Evolutionary conservation across 768 basidiomycete genomes (phyloP).

Genomic region (Tulasnella sp.): DNA sequence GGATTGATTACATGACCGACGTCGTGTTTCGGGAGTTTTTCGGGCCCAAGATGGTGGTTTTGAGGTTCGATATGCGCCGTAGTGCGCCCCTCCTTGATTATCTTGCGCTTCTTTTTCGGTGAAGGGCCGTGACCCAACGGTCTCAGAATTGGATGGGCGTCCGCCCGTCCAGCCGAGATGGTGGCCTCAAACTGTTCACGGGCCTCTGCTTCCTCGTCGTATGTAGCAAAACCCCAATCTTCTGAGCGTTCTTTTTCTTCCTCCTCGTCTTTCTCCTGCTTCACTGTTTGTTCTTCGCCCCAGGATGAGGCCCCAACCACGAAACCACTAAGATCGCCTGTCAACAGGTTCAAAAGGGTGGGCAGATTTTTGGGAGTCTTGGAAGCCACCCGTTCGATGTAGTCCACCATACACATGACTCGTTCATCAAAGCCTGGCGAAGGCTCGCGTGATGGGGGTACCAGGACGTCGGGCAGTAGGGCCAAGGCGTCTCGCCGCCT

Average conservation of each 20-base stretch:
- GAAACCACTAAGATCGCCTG: conserved; percentile 8
- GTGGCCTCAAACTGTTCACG: background rate
- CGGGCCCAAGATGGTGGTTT: background rate
- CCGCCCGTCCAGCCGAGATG: background rate
- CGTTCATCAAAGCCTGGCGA: background rate
- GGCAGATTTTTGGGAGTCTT: background rate
- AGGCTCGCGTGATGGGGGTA: background rate
- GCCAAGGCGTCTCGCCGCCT: background rate
- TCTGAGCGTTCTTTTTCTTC: background rate
- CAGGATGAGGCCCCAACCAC: background rate
- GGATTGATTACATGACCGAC: background rate
- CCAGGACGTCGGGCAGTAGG: background rate
- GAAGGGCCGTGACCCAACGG: background rate
- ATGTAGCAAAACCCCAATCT: background rate
- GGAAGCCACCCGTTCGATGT: background rate
- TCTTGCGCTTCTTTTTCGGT: background rate
- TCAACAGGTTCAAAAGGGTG: background rate
- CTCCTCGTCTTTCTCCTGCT: background rate
- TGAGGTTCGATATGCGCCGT: background rate
- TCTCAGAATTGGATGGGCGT: background rate
- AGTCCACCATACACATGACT: background rate
- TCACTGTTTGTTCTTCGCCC: conserved; percentile 8
- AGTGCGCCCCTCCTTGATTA: background rate
- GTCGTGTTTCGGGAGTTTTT: background rate
- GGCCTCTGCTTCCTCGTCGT: conserved; percentile 18